Evolutionary conservation across 2,329 filamentous ascomycete genomes (phyloP).

Genomic region (Hypoxylon sp.): DNA sequence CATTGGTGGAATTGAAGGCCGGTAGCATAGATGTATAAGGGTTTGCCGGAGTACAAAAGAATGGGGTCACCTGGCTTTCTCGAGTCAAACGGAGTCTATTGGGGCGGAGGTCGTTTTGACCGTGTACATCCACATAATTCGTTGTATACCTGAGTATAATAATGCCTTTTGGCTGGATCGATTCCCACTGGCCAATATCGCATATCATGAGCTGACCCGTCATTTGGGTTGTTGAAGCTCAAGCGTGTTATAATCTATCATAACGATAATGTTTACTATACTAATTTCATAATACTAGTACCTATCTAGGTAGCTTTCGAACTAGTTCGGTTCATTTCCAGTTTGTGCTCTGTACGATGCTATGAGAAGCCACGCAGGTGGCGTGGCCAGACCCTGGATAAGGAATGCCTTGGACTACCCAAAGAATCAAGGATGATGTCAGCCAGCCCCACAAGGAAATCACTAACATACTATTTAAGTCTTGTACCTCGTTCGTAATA

Average conservation of each 20-base stretch:
- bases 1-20: constrained; percentile 18
- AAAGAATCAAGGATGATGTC: constrained; percentile 10
- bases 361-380: neutral
- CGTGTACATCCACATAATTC: constrained; percentile 33
- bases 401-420: neutral
- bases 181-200: neutral
- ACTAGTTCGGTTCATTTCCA: neutral
- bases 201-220: constrained; percentile 4
- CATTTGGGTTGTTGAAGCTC: neutral
- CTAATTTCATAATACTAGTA: constrained; percentile 5
- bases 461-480: too few relatives aligned
- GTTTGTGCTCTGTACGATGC: neutral
- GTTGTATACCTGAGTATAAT: constrained; percentile 31
- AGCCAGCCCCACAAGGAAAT: neutral
- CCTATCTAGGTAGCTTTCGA: too few relatives aligned
- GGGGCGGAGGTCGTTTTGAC: constrained; percentile 15
- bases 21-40: constrained; percentile 31
- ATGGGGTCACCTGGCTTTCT: constrained; percentile 18
- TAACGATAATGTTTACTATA: neutral
- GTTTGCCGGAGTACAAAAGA: constrained; percentile 42
- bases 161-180: constrained; percentile 11
- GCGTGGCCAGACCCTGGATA: neutral
- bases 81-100: constrained; percentile 5
- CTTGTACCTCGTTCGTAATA: neutral
- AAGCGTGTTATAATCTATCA: neutral